Percentiles rank a stretch among this genome's conserved stretches.
Conservation (phyloP, 2,329 filamentous ascomycete species). For the Metarhizium rileyi region DNA sequence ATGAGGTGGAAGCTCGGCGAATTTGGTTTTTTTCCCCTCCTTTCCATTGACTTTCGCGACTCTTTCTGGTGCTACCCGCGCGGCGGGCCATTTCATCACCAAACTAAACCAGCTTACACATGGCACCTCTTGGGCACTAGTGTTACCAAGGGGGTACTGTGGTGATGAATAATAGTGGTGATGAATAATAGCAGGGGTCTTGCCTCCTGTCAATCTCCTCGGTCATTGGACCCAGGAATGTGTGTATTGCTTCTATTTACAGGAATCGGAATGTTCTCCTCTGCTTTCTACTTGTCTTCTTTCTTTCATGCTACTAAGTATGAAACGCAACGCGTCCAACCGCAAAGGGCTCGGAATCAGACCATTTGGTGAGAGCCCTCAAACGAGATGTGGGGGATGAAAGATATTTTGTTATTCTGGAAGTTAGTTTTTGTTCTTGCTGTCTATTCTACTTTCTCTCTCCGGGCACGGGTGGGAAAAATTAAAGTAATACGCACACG, state of each 20-base stretch:
- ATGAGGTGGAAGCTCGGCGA: neutral
- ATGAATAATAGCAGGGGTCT: neutral
- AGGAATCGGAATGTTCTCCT: neutral
- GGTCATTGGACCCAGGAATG: neutral
- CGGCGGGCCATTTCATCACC: neutral
- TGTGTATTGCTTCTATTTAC: neutral
- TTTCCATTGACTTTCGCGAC: neutral
- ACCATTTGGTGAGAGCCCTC: neutral
- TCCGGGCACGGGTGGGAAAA: constrained; percentile 1
- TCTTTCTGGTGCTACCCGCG: neutral
- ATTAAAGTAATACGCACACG: constrained; percentile 7
- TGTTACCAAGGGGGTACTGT: neutral
- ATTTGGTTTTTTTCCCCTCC: neutral
- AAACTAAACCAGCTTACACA: neutral
- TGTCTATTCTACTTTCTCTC: neutral
- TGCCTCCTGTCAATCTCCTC: neutral
- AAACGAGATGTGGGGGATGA: neutral
- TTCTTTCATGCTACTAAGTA: neutral
- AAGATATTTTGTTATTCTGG: neutral
- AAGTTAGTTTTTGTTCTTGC: neutral
- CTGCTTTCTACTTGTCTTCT: neutral
- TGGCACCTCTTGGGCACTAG: neutral
- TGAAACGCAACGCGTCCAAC: neutral
- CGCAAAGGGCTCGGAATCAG: neutral
- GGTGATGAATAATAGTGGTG: neutral